phyloP scores from a whole-genome alignment of 768 basidiomycete species.

The Xerocomellus amylosporus region DNA sequence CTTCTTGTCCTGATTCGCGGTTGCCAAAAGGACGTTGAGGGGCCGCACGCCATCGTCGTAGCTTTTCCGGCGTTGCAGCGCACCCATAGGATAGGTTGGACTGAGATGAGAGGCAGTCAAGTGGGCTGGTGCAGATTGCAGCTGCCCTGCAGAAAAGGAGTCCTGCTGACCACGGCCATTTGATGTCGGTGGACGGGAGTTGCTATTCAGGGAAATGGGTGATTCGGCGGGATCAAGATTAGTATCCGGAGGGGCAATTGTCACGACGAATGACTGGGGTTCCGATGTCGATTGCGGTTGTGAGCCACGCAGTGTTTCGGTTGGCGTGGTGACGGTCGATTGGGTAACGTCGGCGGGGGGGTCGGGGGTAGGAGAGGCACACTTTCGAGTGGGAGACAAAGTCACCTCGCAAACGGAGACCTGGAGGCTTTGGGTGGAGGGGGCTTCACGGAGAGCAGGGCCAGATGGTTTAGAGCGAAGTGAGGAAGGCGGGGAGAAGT shows the following conservation, averaged over 20 bases:
- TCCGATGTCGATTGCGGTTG: conserved; percentile 16
- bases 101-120: conserved; percentile 18
- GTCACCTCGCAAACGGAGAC: conserved; percentile 9
- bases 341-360: background rate
- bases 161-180: background rate
- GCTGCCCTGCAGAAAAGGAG: background rate
- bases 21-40: conserved; percentile 34
- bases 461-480: conserved; percentile 24
- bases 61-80: conserved; percentile 37
- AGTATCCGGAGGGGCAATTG: conserved; percentile 40
- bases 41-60: conserved; percentile 45
- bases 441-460: conserved; percentile 23
- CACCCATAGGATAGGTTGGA: conserved; percentile 20
- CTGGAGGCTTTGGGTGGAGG: conserved; percentile 23
- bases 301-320: conserved; percentile 10
- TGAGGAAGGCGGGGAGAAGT: conserved; percentile 9
- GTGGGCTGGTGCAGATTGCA: conserved; percentile 21
- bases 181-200: background rate
- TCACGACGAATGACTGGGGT: conserved; percentile 41
- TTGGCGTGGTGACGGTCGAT: conserved; percentile 18
- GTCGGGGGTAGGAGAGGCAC: conserved; percentile 17
- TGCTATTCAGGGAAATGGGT: conserved; percentile 4
- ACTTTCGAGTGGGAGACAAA: conserved; percentile 1
- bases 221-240: conserved; percentile 1
- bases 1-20: conserved; percentile 14